These are phyloP conservation scores for Trichosporon ovoides DNA, from an alignment of 1,284 basidiomycete species.

Conservation along the genomic window DNA sequence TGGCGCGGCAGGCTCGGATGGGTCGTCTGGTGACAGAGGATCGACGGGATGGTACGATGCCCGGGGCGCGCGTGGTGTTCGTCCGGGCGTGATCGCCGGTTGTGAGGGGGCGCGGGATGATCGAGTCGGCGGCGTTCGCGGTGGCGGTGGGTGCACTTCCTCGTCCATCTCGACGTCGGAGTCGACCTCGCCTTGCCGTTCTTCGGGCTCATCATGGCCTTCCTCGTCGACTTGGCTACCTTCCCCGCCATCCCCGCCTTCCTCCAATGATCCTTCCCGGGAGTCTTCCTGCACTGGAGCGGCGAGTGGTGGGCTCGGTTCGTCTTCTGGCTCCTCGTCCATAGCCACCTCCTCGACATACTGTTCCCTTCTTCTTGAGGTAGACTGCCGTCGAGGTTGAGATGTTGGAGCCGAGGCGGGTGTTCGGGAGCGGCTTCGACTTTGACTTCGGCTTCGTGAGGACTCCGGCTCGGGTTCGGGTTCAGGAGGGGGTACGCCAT, in stretches of 20 bases:
- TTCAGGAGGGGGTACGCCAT: conserved; percentile 7
- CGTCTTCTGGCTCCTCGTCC: too few species aligned
- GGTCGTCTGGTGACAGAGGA: conserved; percentile 2
- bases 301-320: too few species aligned
- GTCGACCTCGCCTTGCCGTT: background rate
- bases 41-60: background rate
- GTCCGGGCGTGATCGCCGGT: background rate
- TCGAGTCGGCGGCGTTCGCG: background rate
- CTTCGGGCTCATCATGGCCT: background rate
- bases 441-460: background rate
- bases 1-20: background rate
- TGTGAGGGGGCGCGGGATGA: background rate
- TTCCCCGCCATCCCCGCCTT: conserved; percentile 5
- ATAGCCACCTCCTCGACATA: too few species aligned
- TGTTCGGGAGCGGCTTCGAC: too few species aligned
- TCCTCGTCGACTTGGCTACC: conserved; percentile 7
- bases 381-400: too few species aligned
- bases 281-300: too few species aligned
- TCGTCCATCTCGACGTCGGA: conserved; percentile 1
- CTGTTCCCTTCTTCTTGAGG: too few species aligned
- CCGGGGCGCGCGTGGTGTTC: background rate
- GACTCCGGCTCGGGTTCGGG: background rate
- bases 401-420: too few species aligned
- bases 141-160: background rate
- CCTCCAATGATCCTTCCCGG: background rate